Conservation (phyloP, 192 early-diverging fungal species). For the Entrophospora sp. region DNA sequence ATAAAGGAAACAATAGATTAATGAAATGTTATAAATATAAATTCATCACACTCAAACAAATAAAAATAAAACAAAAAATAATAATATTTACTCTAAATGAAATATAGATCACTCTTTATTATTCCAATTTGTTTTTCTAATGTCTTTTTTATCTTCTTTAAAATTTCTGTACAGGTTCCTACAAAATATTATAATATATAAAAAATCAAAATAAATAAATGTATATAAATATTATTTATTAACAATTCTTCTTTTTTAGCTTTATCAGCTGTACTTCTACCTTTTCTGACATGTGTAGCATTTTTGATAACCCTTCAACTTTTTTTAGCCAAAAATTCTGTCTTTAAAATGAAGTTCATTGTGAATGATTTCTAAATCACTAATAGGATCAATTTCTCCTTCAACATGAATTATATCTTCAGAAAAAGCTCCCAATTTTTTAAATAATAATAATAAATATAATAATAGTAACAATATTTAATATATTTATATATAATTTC, state of each 20-base stretch:
- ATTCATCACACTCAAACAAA: too few relatives aligned
- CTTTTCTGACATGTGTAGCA: constrained; percentile 64
- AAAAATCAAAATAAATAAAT: too few relatives aligned
- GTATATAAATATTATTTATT: too few relatives aligned
- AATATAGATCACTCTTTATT: too few relatives aligned
- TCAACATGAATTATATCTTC: constrained; percentile 93
- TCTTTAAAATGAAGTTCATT: constrained; percentile 94
- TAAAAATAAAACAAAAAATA: too few relatives aligned
- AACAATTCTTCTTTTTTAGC: constrained; percentile 86
- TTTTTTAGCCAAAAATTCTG: constrained; percentile 71
- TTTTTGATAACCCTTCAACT: constrained; percentile 57
- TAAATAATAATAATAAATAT: too few relatives aligned
- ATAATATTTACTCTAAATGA: constrained; percentile 41
- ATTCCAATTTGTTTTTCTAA: constrained; percentile 82
- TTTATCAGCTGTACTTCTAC: constrained; percentile 76
- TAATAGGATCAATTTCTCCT: constrained; percentile 79
- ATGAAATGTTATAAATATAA: too few relatives aligned
- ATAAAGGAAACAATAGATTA: too few relatives aligned
- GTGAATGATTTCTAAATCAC: constrained; percentile 93
- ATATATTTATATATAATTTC: not conserved
- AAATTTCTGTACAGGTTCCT: constrained; percentile 66
- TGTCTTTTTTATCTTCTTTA: constrained; percentile 68
- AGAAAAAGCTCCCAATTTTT: constrained; percentile 60
- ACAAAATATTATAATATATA: too few relatives aligned
- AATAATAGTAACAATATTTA: not conserved